Conservation (phyloP, 305 asterid species). For the Fraxinus sp. region DNA sequence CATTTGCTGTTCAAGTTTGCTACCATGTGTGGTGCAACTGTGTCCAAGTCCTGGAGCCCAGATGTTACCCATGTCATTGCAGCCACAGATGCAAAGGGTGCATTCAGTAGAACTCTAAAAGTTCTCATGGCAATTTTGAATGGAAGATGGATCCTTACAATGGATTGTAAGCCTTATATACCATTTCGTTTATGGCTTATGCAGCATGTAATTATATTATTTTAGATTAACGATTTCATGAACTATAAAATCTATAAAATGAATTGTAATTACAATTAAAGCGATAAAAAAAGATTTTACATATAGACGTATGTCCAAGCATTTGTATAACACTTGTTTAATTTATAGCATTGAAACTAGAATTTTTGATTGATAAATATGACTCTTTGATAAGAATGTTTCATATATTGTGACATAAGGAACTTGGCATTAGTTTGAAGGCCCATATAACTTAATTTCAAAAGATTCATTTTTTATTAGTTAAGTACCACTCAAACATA, state of each 20-base stretch:
- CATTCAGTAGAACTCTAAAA: conserved; percentile 78
- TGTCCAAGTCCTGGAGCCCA: conserved; percentile 68
- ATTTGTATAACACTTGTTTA: background rate
- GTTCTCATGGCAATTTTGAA: conserved; percentile 86
- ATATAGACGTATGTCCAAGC: background rate
- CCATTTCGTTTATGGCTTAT: conserved; percentile 2
- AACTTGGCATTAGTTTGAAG: background rate
- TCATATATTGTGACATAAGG: background rate
- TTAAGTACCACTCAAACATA: background rate
- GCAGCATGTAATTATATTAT: background rate
- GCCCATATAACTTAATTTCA: background rate
- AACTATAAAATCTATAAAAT: background rate
- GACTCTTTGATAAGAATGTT: background rate
- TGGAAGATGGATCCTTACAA: conserved; percentile 78
- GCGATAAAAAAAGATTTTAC: background rate
- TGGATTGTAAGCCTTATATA: conserved; percentile 63
- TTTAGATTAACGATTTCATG: background rate
- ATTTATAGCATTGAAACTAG: background rate
- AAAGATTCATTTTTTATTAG: background rate
- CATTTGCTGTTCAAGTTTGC: conserved; percentile 54
- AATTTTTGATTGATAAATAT: background rate
- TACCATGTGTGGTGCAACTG: conserved; percentile 57
- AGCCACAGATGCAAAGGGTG: conserved; percentile 72
- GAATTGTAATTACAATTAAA: background rate
- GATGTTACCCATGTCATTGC: conserved; percentile 84